Base-by-base conservation (phyloP, 179 eudicot genomes). In the Heliamphora pulchella region DNA sequence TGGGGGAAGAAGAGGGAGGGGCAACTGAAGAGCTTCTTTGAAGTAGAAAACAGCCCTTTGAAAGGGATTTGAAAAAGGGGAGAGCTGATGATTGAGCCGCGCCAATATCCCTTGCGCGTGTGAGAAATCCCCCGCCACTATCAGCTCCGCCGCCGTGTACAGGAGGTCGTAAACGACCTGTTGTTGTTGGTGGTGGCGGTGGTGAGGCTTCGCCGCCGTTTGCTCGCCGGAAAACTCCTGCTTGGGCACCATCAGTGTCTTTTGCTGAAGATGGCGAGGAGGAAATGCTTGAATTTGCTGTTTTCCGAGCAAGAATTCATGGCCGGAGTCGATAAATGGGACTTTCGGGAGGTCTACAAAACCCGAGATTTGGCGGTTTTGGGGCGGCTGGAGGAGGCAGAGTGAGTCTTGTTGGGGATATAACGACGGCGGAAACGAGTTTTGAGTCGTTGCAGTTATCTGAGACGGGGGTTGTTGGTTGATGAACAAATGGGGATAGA, bases 71-170 rank as follows among this genome's bases (percentile, higher is more conserved):
- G 90, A 89, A 13, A 85, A 85, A 4, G 91, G 89, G 78, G 92
- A 86, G 84, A 90, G 94, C 91, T 89, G 99, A 86, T 96, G 99
- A 96, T 96, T 96, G 99, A 96, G 99, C 99, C 99, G 99, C 99
- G 99, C 99, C 99, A 96, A 96, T 96, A 96, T 96, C 99, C 85
- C 98, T 86, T 94, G 99, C 94, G 97, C 98, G 90, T 87, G 99
- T 85, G 81, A 57, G n/a, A 87, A 85, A 76, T 92, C 92, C 81
- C 97, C 98, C 10, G 93, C 76, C 76, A 87, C 87, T 68, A 94
- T 86, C 83, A 87, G 87, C 85, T 94, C 99, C 8, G 96, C 97
- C 66, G 91, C 96, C 87, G 91, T 89, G 75, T 54, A 89, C 18
- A 96, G 89, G 91, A 87, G 94, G 85, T 96, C 94, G 47, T 90